Conservation (phyloP, 1,284 basidiomycete genomes). For the Pulveroboletus sp. region DNA sequence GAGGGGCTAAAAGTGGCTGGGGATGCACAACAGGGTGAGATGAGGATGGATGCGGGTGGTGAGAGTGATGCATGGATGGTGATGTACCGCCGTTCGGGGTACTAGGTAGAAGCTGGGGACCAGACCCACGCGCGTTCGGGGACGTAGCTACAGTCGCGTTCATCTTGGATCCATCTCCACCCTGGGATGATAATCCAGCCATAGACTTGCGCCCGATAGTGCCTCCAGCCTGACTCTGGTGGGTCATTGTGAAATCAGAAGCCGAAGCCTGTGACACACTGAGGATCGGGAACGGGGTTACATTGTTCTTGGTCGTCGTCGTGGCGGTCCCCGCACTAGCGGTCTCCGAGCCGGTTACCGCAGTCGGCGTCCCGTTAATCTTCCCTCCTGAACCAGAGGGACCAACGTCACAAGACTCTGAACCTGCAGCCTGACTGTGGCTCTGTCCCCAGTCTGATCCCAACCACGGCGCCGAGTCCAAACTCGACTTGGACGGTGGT, state of each 20-base stretch:
- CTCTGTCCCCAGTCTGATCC: constrained; percentile 6
- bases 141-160: constrained; percentile 3
- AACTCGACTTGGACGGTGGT: constrained; percentile 3
- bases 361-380: not conserved
- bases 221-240: constrained; percentile 1
- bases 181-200: not conserved
- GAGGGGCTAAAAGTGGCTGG: constrained; percentile 6
- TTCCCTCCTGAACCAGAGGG: constrained; percentile 1
- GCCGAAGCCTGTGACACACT: constrained; percentile 8
- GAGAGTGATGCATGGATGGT: not conserved
- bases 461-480: constrained; percentile 1
- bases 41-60: constrained; percentile 14
- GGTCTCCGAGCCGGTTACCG: not conserved
- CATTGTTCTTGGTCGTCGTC: not conserved
- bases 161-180: constrained; percentile 5
- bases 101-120: not conserved
- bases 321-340: not conserved
- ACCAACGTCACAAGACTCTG: not conserved
- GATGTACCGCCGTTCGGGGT: constrained; percentile 1
- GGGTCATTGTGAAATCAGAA: not conserved
- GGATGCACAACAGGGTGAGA: constrained; percentile 9
- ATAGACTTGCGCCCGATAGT: not conserved
- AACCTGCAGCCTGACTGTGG: not conserved
- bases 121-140: constrained; percentile 4
- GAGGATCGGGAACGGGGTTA: constrained; percentile 27